Conservation (phyloP, 345 rosid genomes). For the Rubroshorea leprosula region DNA sequence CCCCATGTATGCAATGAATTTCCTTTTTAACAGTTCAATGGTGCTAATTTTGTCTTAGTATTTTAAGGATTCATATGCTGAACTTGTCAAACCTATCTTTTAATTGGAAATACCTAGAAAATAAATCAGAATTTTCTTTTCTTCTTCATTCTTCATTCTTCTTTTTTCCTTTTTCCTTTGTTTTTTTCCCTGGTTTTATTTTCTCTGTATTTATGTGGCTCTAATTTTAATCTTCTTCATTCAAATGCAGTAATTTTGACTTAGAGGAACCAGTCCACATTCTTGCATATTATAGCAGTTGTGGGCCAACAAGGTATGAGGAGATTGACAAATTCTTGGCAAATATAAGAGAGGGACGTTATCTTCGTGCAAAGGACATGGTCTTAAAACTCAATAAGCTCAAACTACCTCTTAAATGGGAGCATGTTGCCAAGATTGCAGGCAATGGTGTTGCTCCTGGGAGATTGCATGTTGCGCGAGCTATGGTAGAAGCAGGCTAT, state of each 20-base stretch:
- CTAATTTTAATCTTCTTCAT: slow-evolving; percentile 17
- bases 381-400: slow-evolving; percentile 69
- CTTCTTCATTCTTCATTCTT: too few relatives aligned
- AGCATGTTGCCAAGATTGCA: slow-evolving; percentile 72
- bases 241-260: slow-evolving; percentile 38
- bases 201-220: not conserved
- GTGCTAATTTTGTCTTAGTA: too few relatives aligned
- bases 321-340: slow-evolving; percentile 61
- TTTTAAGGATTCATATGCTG: too few relatives aligned
- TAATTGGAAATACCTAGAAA: too few relatives aligned
- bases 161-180: not conserved
- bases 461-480: slow-evolving; percentile 89
- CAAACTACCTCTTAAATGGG: slow-evolving; percentile 84
- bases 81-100: too few relatives aligned
- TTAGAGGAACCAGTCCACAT: slow-evolving; percentile 85
- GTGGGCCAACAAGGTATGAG: slow-evolving; percentile 62
- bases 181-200: too few relatives aligned
- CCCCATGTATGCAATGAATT: not conserved
- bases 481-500: slow-evolving; percentile 88
- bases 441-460: slow-evolving; percentile 96
- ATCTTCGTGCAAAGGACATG: slow-evolving; percentile 75
- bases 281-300: slow-evolving; percentile 90
- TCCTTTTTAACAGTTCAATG: not conserved
- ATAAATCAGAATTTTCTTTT: too few relatives aligned
- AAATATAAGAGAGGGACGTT: slow-evolving; percentile 86